These are phyloP conservation scores for Tilletia caries DNA, from an alignment of 1,284 basidiomycete genomes.

Conservation along the genomic window DNA sequence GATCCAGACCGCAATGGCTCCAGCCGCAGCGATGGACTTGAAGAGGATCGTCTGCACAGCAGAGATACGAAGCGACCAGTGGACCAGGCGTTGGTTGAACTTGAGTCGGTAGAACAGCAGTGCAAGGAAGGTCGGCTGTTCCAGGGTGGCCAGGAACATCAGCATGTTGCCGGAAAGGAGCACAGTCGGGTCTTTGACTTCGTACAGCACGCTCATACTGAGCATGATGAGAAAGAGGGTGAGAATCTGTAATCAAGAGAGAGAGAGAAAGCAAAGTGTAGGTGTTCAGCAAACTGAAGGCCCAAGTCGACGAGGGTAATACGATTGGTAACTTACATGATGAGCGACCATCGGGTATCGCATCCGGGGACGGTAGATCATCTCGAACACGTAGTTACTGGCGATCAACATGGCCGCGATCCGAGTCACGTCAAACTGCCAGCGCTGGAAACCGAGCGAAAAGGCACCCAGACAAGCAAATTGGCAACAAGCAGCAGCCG, in stretches of 20 bases:
- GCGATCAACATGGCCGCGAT: constrained; percentile 21
- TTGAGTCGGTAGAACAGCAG: constrained; percentile 29
- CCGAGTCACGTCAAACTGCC: constrained; percentile 1
- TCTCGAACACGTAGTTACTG: constrained; percentile 30
- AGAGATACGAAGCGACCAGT: constrained; percentile 18
- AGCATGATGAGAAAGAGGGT: constrained; percentile 28
- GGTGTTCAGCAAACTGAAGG: neutral
- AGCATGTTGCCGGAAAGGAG: constrained; percentile 24
- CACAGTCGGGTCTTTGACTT: constrained; percentile 24
- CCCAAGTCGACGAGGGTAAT: too few species aligned
- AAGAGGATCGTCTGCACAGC: constrained; percentile 29
- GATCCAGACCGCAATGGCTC: constrained; percentile 22
- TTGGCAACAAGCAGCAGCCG: neutral
- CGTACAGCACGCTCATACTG: constrained; percentile 19
- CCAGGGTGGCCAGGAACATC: constrained; percentile 31
- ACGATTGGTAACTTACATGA: constrained; percentile 14
- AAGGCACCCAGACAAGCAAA: constrained; percentile 2
- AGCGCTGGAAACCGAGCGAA: neutral
- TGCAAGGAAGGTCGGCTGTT: constrained; percentile 28
- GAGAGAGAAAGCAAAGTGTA: neutral
- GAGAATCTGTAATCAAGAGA: constrained; percentile 4
- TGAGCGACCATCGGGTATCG: constrained; percentile 28
- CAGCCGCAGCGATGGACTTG: constrained; percentile 27
- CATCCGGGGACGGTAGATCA: constrained; percentile 29
- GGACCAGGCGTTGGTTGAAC: constrained; percentile 9